A percentile compares a stretch with the other conserved stretches of the same genome.
phyloP scores from a whole-genome alignment of 129 eudicot species.

The Glebionis coronaria region DNA sequence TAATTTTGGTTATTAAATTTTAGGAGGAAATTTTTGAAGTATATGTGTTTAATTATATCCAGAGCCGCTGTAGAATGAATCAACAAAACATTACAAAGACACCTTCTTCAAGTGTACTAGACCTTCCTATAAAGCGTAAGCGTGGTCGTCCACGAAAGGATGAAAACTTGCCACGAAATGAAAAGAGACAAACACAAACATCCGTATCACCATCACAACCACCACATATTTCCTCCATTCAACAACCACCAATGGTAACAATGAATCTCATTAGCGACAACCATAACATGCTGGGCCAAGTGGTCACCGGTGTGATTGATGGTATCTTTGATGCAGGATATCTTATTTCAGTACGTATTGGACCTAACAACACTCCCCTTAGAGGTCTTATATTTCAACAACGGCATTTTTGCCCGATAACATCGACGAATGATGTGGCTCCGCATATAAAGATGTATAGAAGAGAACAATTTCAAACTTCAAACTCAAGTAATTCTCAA shows the following conservation, averaged over 20 bases:
- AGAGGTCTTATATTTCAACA: slow-evolving; percentile 70
- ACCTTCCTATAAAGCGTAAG: slow-evolving; percentile 59
- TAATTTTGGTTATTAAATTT: background rate
- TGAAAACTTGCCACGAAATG: slow-evolving; percentile 36
- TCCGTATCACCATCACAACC: slow-evolving; percentile 27
- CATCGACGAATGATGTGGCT: slow-evolving; percentile 66
- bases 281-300: slow-evolving; percentile 50
- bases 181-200: slow-evolving; percentile 23
- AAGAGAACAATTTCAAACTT: slow-evolving; percentile 46
- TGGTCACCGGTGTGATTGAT: slow-evolving; percentile 70
- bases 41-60: background rate
- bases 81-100: slow-evolving; percentile 33
- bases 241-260: slow-evolving; percentile 17
- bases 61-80: slow-evolving; percentile 32
- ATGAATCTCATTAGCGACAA: slow-evolving; percentile 26
- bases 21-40: background rate
- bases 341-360: slow-evolving; percentile 54
- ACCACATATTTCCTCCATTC: slow-evolving; percentile 27
- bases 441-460: slow-evolving; percentile 54
- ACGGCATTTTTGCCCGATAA: slow-evolving; percentile 46
- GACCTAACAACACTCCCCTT: slow-evolving; percentile 40
- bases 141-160: slow-evolving; percentile 94
- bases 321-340: slow-evolving; percentile 79
- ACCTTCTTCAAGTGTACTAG: slow-evolving; percentile 26
- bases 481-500: slow-evolving; percentile 29